phyloP scores from a whole-genome alignment of 495 filamentous ascomycete genomes.

The Margaritispora aquatica region DNA sequence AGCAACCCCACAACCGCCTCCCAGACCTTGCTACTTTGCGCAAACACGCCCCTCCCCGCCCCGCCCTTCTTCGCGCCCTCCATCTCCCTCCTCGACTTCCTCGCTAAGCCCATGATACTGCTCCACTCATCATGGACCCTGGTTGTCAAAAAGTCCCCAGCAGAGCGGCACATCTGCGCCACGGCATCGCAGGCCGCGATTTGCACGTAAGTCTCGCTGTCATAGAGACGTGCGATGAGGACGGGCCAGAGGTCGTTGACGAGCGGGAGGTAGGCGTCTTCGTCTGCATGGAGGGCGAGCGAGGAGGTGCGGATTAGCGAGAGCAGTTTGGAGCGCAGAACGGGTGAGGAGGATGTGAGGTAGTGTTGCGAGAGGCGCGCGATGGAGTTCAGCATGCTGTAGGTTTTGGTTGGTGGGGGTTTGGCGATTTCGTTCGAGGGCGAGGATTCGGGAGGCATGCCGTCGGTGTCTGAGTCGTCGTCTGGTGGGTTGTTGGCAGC shows the following conservation, averaged over 20 bases:
- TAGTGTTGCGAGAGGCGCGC: slow-evolving; percentile 71
- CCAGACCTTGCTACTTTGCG: slow-evolving; percentile 51
- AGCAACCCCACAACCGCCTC: slow-evolving; percentile 50
- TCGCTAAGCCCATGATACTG: slow-evolving; percentile 38
- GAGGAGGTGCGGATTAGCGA: slow-evolving; percentile 63
- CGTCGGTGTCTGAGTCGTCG: slow-evolving; percentile 36
- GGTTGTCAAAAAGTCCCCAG: slow-evolving; percentile 74
- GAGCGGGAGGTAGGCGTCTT: slow-evolving; percentile 78
- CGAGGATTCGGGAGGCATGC: slow-evolving; percentile 14
- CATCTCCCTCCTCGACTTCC: slow-evolving; percentile 6
- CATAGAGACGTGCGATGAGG: slow-evolving; percentile 61
- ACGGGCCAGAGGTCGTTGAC: slow-evolving; percentile 88
- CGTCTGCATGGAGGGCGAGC: slow-evolving; percentile 61
- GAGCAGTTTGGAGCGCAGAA: slow-evolving; percentile 70
- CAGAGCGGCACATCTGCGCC: slow-evolving; percentile 50
- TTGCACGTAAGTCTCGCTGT: slow-evolving; percentile 69
- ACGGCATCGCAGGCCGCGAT: slow-evolving; percentile 62
- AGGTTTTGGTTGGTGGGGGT: slow-evolving; percentile 41
- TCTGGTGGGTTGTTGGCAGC: slow-evolving; percentile 7
- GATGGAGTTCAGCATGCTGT: slow-evolving; percentile 62
- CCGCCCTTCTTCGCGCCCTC: slow-evolving; percentile 22
- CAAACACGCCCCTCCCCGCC: slow-evolving; percentile 39
- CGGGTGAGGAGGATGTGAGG: slow-evolving; percentile 74
- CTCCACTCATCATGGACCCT: slow-evolving; percentile 67
- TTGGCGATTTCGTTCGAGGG: slow-evolving; percentile 33